Base-by-base conservation (phyloP, 1,284 basidiomycete genomes). In the Apiotrichum laibachii region DNA sequence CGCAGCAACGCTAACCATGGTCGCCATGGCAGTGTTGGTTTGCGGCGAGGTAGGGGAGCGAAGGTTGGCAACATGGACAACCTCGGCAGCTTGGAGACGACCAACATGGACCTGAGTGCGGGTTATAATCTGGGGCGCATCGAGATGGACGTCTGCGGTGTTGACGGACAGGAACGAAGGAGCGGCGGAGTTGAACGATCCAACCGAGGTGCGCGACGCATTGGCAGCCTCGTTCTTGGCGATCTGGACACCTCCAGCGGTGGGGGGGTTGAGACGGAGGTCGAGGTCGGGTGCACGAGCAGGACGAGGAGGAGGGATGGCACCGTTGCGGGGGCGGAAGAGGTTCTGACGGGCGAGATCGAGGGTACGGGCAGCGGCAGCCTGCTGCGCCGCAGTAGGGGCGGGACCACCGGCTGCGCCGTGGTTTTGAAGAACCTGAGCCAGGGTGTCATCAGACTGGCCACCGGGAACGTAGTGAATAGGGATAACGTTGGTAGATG, bases 51-150 rank as follows among this genome's bases (percentile, higher is more conserved):
- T 31, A 31, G 26, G 35, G 6, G 49, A 50, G 16, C 56, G 39
- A 6, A 55, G 47, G 34, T 44, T 46, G n/a, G 68, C 69, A 43
- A 78, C 65, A 39, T 76, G 71, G 0, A 79, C 74, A 37, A 80
- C 67, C 57, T 78, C 77, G 53, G 77, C 77, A 37, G 76, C 68
- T 57, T 79, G 77, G 15, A 77, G 62, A 33, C 71, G 61, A 11
- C 77, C 77, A 40, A 78, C 60, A 49, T 77, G 75, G 37, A 79
- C 77, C 45, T 77, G 72, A 22, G 70, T 69, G 18, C 68, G 69
- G 0, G 77, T 80, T 60, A 78, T 67, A 58, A 80, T 80, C 62
- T 72, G 74, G 1, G 78, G 78, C 11, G 74, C 73, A 51, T 80
- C 78, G 22, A 72, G 61, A 21, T 77, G 69, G 19, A 77, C 63